Percentiles rank a stretch among this genome's conserved stretches.
phyloP scores from a whole-genome alignment of 1,284 basidiomycete species.

The Melanopsichium pennsylvanicum region DNA sequence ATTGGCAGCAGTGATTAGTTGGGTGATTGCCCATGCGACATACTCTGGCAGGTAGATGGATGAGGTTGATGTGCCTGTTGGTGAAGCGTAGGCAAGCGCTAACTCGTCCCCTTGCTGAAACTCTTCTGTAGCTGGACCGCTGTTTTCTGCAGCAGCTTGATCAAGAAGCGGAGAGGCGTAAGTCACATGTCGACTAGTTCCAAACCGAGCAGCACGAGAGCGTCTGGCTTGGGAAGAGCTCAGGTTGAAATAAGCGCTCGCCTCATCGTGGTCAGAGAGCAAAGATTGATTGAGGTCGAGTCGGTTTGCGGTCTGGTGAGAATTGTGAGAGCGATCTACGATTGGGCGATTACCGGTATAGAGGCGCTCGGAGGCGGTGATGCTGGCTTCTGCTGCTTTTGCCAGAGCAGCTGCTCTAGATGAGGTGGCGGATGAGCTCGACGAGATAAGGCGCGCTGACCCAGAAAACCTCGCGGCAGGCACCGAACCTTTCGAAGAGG shows the following conservation, averaged over 20 bases:
- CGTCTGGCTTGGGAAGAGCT: conserved; percentile 41
- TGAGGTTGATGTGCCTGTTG: conserved; percentile 25
- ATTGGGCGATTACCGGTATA: conserved; percentile 15
- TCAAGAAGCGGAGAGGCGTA: conserved; percentile 2
- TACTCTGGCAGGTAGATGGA: conserved; percentile 41
- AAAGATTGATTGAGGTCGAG: neutral
- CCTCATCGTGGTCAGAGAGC: conserved; percentile 11
- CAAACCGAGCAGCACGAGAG: conserved; percentile 37
- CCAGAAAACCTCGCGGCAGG: conserved; percentile 6
- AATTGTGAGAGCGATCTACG: conserved; percentile 16
- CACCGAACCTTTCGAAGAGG: neutral
- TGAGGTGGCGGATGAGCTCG: conserved; percentile 16
- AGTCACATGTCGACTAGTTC: conserved; percentile 21
- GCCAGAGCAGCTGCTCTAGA: conserved; percentile 35
- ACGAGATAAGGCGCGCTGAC: conserved; percentile 17
- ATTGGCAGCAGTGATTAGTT: conserved; percentile 36
- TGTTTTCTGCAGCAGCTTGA: neutral
- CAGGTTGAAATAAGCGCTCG: conserved; percentile 14
- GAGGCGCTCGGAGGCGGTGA: conserved; percentile 21
- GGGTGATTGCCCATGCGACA: conserved; percentile 41
- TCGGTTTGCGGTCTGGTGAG: conserved; percentile 12
- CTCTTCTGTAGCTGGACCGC: neutral
- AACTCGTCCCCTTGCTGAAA: conserved; percentile 18
- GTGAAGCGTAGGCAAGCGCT: conserved; percentile 21
- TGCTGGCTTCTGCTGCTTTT: conserved; percentile 39